Conservation (phyloP, 2,329 filamentous ascomycete genomes). For the Talaromyces funiculosus region DNA sequence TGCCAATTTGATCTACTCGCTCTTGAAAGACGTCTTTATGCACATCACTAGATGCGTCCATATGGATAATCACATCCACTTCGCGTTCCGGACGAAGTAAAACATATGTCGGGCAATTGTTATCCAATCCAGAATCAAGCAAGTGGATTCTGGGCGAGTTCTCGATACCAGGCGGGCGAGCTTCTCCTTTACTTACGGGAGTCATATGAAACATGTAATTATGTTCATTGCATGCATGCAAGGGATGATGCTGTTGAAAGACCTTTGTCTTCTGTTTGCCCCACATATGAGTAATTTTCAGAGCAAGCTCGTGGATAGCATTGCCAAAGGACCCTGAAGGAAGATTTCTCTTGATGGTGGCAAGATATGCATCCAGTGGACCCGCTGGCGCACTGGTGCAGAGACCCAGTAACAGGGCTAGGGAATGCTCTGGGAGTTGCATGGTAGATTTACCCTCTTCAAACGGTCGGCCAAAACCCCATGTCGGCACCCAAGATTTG, state of each 20-base stretch:
- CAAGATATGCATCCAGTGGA: constrained; percentile 13
- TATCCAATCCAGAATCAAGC: constrained; percentile 12
- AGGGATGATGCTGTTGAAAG: constrained; percentile 13
- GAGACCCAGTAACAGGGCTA: constrained; percentile 12
- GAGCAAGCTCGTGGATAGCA: constrained; percentile 9
- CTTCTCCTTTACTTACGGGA: constrained; percentile 2
- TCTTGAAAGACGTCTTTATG: constrained; percentile 12
- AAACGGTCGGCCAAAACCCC: constrained; percentile 32
- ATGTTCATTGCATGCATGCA: constrained; percentile 15
- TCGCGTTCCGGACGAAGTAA: constrained; percentile 11
- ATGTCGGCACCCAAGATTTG: constrained; percentile 31
- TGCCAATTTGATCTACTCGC: constrained; percentile 13
- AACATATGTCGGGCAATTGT: constrained; percentile 14
- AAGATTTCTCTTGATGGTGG: constrained; percentile 15
- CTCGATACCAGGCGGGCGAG: constrained; percentile 12
- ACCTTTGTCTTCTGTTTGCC: constrained; percentile 12
- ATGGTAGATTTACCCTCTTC: constrained; percentile 20
- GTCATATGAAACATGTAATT: constrained; percentile 13
- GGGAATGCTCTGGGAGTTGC: constrained; percentile 15
- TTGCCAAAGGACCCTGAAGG: constrained; percentile 9
- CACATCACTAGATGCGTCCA: constrained; percentile 12
- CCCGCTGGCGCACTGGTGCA: constrained; percentile 13
- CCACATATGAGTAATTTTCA: constrained; percentile 14
- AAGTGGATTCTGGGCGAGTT: constrained; percentile 11
- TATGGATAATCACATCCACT: constrained; percentile 12